phyloP scores from a whole-genome alignment of 345 rosid species.

The Kandelia obovata region DNA sequence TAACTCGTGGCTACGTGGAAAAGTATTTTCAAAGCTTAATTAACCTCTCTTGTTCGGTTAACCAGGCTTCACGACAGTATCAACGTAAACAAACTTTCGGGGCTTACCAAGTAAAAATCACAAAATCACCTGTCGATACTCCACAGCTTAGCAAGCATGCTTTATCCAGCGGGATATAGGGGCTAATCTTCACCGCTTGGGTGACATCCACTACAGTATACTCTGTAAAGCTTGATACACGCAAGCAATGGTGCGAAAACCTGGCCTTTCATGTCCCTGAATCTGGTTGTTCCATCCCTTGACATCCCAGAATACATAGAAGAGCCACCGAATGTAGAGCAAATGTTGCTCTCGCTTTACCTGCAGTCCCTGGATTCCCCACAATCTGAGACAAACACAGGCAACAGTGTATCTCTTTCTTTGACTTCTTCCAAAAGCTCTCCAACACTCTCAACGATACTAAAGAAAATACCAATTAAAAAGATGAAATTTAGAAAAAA shows the following conservation, averaged over 20 bases:
- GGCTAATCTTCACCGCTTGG: constrained; percentile 43
- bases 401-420: constrained; percentile 17
- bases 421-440: too few relatives aligned
- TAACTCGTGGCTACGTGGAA: not conserved
- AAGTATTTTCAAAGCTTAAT: too few relatives aligned
- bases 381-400: constrained; percentile 49
- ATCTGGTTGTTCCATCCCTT: too few relatives aligned
- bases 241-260: constrained; percentile 40
- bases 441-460: constrained; percentile 64
- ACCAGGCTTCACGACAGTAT: constrained; percentile 36
- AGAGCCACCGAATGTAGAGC: constrained; percentile 23
- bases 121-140: constrained; percentile 45
- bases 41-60: too few relatives aligned
- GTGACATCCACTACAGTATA: constrained; percentile 63
- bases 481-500: too few relatives aligned
- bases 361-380: constrained; percentile 54
- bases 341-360: constrained; percentile 49
- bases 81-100: too few relatives aligned
- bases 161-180: constrained; percentile 35
- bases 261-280: constrained; percentile 38
- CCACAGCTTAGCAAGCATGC: constrained; percentile 64
- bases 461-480: constrained; percentile 3
- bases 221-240: constrained; percentile 64
- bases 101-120: too few relatives aligned
- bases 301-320: constrained; percentile 19